Percentiles rank a stretch among this genome's conserved stretches.
These are phyloP conservation scores for Melampsora abietis-canadensis DNA, from an alignment of 1,284 basidiomycete species.

Conservation along the genomic window DNA sequence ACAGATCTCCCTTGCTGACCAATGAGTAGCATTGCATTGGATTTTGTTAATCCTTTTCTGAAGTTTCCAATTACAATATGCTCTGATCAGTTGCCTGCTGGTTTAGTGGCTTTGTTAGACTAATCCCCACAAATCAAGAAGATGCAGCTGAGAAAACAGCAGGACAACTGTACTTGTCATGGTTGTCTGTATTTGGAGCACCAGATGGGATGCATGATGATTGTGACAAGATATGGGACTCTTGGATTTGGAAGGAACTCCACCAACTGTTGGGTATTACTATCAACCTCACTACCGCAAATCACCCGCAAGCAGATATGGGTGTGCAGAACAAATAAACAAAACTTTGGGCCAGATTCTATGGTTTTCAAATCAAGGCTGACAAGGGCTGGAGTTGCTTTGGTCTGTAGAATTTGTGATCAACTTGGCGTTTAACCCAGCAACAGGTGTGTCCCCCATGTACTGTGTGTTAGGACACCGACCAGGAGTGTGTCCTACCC, in stretches of 20 bases:
- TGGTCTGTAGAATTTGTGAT: neutral
- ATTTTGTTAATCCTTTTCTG: neutral
- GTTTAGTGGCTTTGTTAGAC: neutral
- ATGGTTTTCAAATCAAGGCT: neutral
- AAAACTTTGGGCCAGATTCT: constrained; percentile 8
- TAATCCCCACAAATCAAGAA: neutral
- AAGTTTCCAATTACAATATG: constrained; percentile 1
- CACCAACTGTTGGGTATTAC: neutral
- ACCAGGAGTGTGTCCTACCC: no score
- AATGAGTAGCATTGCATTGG: neutral
- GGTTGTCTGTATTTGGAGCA: neutral
- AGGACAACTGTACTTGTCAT: neutral
- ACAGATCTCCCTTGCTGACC: neutral
- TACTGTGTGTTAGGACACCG: no score
- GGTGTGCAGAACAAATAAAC: neutral
- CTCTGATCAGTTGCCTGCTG: neutral
- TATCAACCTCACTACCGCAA: neutral
- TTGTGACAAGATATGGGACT: neutral
- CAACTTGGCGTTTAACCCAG: neutral
- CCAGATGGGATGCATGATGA: neutral
- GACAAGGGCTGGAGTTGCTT: neutral
- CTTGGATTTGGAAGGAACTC: neutral
- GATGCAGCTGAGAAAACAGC: constrained; percentile 13
- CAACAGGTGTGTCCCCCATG: neutral
- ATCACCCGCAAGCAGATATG: constrained; percentile 11